These are phyloP conservation scores for Alternaria atra DNA, from an alignment of 2,329 filamentous ascomycete genomes.

Conservation along the genomic window DNA sequence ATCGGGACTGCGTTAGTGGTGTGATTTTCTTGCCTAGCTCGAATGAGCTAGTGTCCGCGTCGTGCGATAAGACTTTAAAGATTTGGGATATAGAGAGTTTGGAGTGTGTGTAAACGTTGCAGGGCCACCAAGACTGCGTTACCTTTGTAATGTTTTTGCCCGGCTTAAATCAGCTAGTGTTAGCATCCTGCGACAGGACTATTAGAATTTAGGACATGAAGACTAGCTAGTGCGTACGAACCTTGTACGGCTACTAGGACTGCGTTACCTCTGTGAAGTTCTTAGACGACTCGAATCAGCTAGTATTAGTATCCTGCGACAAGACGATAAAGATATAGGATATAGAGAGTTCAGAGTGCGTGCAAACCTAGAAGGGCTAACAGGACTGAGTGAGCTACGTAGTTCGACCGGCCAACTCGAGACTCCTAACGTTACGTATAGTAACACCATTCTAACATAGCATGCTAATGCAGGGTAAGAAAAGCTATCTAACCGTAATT, in stretches of 20 bases:
- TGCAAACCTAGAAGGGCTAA: not conserved
- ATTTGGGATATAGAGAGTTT: constrained; percentile 19
- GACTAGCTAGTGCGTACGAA: not conserved
- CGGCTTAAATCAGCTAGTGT: constrained; percentile 24
- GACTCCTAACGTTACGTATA: not conserved
- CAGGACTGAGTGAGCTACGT: not conserved
- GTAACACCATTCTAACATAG: not conserved
- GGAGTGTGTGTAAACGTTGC: constrained; percentile 15
- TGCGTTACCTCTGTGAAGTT: not conserved
- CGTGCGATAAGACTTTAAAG: constrained; percentile 4
- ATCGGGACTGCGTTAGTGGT: constrained; percentile 8
- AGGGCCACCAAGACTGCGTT: constrained; percentile 22
- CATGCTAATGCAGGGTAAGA: not conserved
- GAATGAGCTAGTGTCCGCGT: constrained; percentile 3
- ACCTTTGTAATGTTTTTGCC: constrained; percentile 28
- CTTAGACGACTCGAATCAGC: not conserved
- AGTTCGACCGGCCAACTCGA: not conserved
- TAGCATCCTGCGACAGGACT: too few relatives aligned
- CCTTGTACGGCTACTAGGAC: not conserved
- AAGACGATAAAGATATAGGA: not conserved
- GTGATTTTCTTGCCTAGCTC: constrained; percentile 33
- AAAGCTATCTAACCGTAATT: too few relatives aligned
- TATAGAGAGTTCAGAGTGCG: not conserved
- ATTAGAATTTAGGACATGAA: constrained; percentile 30
- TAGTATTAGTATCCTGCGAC: too few relatives aligned